These are phyloP conservation scores for Fraxinus albicans DNA, from an alignment of 305 asterid species.

Conservation along the genomic window DNA sequence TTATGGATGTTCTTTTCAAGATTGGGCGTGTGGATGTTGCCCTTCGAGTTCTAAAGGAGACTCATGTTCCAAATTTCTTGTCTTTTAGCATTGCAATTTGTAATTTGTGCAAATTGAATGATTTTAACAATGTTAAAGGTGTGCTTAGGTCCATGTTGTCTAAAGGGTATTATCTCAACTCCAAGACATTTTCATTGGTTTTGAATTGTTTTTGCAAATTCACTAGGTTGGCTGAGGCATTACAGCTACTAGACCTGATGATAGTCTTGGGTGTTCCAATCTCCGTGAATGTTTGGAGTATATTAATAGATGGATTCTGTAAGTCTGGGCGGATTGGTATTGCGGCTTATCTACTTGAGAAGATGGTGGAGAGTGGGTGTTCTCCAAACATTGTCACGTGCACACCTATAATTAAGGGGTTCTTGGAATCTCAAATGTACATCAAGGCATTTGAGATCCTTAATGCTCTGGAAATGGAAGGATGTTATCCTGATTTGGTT, in stretches of 20 bases:
- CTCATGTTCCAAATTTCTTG: conserved; percentile 57
- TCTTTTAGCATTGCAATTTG: conserved; percentile 59
- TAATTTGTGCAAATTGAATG: conserved; percentile 63
- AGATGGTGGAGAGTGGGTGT: conserved; percentile 52
- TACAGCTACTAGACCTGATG: conserved; percentile 60
- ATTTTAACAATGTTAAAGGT: conserved; percentile 35
- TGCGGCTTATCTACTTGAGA: conserved; percentile 52
- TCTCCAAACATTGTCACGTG: conserved; percentile 59
- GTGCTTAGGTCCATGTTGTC: conserved; percentile 50
- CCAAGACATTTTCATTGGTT: conserved; percentile 50
- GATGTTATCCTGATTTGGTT: conserved; percentile 63
- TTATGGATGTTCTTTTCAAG: conserved; percentile 66
- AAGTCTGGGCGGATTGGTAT: conserved; percentile 51
- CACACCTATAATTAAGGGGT: conserved; percentile 66
- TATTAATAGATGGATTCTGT: conserved; percentile 23
- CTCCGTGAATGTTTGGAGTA: conserved; percentile 55
- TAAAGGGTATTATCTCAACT: conserved; percentile 55
- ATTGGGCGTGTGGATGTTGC: conserved; percentile 45
- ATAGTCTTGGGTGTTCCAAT: conserved; percentile 52
- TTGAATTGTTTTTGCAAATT: conserved; percentile 59
- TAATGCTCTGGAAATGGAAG: conserved; percentile 43
- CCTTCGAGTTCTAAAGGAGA: conserved; percentile 48
- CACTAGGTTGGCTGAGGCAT: conserved; percentile 47
- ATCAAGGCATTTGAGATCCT: conserved; percentile 57
- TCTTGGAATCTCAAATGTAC: conserved; percentile 48